Conservation (phyloP, 371 early-diverging fungal species). For the Mucor circinelloides region DNA sequence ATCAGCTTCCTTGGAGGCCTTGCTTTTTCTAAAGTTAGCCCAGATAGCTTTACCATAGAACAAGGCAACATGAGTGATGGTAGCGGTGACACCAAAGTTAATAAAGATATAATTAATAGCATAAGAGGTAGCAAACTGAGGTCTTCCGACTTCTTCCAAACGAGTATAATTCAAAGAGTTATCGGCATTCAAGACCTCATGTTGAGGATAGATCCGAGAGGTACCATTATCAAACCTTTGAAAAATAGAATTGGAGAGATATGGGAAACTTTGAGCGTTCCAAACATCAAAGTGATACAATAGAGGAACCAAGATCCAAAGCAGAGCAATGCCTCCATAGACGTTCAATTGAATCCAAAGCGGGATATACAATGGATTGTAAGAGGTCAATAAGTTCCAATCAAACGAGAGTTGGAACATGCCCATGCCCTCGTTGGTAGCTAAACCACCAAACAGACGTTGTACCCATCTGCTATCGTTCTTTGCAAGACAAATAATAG, state of each 20-base stretch:
- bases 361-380: constrained; percentile 72
- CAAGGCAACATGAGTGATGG: constrained; percentile 51
- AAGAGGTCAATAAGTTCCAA: constrained; percentile 51
- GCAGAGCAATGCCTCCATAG: constrained; percentile 33
- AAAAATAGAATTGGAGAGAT: constrained; percentile 45
- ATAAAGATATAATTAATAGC: constrained; percentile 36
- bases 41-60: constrained; percentile 50
- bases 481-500: constrained; percentile 47
- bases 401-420: constrained; percentile 54
- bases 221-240: constrained; percentile 28
- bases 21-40: not conserved
- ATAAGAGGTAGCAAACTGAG: constrained; percentile 32
- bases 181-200: constrained; percentile 36
- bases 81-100: constrained; percentile 55
- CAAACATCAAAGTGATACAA: constrained; percentile 47
- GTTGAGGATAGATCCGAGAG: constrained; percentile 40
- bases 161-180: constrained; percentile 40
- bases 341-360: constrained; percentile 54
- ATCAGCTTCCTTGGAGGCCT: not conserved
- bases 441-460: constrained; percentile 51
- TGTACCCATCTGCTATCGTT: constrained; percentile 52
- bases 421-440: constrained; percentile 54
- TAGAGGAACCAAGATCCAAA: constrained; percentile 44
- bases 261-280: constrained; percentile 51
- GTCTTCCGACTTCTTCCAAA: constrained; percentile 40